Evolutionary conservation across 192 early-diverging fungal genomes (phyloP).

Genomic region (Borealophlyctis nickersoniae): DNA sequence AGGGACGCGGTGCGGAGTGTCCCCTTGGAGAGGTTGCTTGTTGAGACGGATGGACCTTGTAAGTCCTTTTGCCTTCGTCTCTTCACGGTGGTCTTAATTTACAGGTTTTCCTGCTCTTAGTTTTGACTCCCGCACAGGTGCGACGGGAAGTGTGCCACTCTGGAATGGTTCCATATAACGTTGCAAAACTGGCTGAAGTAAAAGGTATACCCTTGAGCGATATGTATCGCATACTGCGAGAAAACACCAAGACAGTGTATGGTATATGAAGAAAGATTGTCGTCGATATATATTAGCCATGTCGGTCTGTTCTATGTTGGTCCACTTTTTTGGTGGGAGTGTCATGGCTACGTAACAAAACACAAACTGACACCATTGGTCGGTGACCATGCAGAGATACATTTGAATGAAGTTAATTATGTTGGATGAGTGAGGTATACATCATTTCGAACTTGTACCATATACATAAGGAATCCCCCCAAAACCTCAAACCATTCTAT

Average conservation of each 20-base stretch:
- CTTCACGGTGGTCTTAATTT: not conserved
- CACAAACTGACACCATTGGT: too few species aligned
- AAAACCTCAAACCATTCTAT: too few species aligned
- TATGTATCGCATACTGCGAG: not conserved
- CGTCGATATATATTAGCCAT: too few species aligned
- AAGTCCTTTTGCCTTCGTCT: not conserved
- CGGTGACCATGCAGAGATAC: too few species aligned
- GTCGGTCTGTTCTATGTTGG: too few species aligned
- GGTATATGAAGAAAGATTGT: too few species aligned
- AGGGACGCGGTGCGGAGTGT: not conserved
- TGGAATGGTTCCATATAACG: not conserved
- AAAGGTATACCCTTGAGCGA: not conserved
- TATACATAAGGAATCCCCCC: too few species aligned
- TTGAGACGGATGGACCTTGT: constrained; percentile 16
- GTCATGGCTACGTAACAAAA: too few species aligned
- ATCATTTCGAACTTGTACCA: too few species aligned
- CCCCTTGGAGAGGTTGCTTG: constrained; percentile 4
- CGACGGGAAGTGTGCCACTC: not conserved
- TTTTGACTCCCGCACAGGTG: not conserved
- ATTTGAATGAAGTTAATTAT: too few species aligned
- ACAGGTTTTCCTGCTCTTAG: not conserved
- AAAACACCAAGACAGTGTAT: not conserved
- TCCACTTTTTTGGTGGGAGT: too few species aligned
- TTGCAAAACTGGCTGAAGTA: not conserved
- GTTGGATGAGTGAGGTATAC: too few species aligned